Conservation (phyloP, 2,329 filamentous ascomycete species). For the Epichloe aotearoae region DNA sequence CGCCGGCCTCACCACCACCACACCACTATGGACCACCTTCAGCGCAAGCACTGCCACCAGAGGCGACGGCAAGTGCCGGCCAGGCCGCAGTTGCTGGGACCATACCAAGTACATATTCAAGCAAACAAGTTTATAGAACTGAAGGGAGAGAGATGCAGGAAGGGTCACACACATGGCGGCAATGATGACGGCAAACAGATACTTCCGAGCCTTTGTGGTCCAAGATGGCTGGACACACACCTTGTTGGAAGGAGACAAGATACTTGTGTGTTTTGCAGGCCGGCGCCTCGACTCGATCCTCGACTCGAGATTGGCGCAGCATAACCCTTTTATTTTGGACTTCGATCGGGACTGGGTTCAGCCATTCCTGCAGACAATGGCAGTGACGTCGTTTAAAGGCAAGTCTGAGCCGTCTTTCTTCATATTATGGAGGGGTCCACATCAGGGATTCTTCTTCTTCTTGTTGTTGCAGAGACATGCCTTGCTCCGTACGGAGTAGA, state of each 20-base stretch:
- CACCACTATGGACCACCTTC: background rate
- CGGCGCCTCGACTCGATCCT: too few species aligned
- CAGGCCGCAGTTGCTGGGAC: background rate
- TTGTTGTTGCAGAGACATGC: too few species aligned
- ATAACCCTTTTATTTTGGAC: slow-evolving; percentile 27
- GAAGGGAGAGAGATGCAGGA: background rate
- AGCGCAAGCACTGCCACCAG: background rate
- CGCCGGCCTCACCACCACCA: background rate
- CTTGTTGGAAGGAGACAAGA: background rate
- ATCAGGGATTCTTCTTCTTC: too few species aligned
- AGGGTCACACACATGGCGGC: slow-evolving; percentile 22
- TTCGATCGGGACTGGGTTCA: background rate
- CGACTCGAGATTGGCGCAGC: slow-evolving; percentile 8
- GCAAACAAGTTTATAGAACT: background rate
- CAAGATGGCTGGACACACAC: background rate
- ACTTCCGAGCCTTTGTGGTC: slow-evolving; percentile 52
- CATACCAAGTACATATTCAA: too few species aligned
- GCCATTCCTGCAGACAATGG: slow-evolving; percentile 12
- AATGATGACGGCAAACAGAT: slow-evolving; percentile 59
- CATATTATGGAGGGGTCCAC: background rate
- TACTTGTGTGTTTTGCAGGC: slow-evolving; percentile 34
- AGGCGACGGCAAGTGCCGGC: slow-evolving; percentile 1
- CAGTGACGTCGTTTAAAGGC: slow-evolving; percentile 45
- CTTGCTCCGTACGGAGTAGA: too few species aligned
- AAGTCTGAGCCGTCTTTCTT: slow-evolving; percentile 43